A percentile compares a stretch with the other conserved stretches of the same genome.
These are phyloP conservation scores for Nicotiana benthamiana DNA, from an alignment of 257 asterid species.

Conservation along the genomic window DNA sequence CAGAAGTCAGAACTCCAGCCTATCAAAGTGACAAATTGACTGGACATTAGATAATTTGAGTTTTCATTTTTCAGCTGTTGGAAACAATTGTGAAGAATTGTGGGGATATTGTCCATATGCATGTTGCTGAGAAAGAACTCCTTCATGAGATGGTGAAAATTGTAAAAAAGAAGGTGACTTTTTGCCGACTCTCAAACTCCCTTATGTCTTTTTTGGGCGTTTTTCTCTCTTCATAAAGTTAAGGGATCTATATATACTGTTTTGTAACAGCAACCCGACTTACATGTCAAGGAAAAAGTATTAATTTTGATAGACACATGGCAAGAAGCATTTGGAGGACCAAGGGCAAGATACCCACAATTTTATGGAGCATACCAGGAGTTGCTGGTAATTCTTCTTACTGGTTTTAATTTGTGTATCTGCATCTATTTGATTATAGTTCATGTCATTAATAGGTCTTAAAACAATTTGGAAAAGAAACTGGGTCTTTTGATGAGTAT, in stretches of 20 bases:
- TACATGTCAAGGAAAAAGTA: conserved; percentile 95
- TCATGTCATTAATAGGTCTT: neutral
- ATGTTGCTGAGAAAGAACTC: conserved; percentile 44
- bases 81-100: conserved; percentile 48
- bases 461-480: neutral
- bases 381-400: conserved; percentile 52
- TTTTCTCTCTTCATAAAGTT: neutral
- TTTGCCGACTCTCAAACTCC: neutral
- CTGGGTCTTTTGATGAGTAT: neutral
- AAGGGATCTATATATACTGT: neutral
- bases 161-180: conserved; percentile 59
- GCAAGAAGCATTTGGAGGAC: conserved; percentile 99
- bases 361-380: conserved; percentile 93
- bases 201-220: neutral
- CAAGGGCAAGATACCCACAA: conserved; percentile 89
- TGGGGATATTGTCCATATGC: conserved; percentile 44
- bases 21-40: neutral
- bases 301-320: conserved; percentile 93
- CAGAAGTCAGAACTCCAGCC: neutral
- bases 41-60: neutral
- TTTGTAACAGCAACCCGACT: conserved; percentile 76
- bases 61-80: conserved; percentile 26
- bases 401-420: neutral
- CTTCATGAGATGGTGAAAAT: conserved; percentile 46
- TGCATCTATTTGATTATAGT: conserved; percentile 1